Base-by-base conservation (phyloP, 2,329 filamentous ascomycete genomes). In the Ophioceras dolichostomum region DNA sequence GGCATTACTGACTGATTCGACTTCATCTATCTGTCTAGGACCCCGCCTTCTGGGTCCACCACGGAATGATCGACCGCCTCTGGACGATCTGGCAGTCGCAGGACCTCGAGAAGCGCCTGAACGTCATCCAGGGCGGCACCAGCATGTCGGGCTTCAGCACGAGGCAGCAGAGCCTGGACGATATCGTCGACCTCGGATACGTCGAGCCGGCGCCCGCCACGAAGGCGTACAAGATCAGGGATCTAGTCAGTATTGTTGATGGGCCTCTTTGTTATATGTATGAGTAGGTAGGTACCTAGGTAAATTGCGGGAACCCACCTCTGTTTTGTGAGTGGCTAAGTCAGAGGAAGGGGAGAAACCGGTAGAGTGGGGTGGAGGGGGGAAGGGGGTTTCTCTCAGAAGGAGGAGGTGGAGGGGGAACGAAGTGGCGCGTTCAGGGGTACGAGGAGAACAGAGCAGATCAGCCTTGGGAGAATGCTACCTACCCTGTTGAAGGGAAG, bases 11-110 rank as follows among this genome's bases (percentile, higher is more conserved):
- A 28, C 26, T 28, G 37, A 39, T 17, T 42, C 27, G 31, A 36
- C 33, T 26, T 42, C 7, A n/a, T n/a, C n/a, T n/a, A n/a, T n/a
- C n/a, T n/a, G n/a, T n/a, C n/a, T n/a, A n/a, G n/a, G 51, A 54
- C 34, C 51, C 51, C 27, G 47, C 48, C 17, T 54, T 54, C 20
- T 54, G 41, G 40, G 38, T 49, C 22, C 52, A 54, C 35, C 52
- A 54, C 34, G 44, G 40, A 41, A 52, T 51, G 47, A 52, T 54
- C 27, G 52, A 54, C 39, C 48, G 52, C 2, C 44, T 43, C 16
- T 54, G 52, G 52, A 41, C 38, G 20, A 50, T 52, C 42, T 54
- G 52, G 52, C 55, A 56, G 49, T 49, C 43, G 27, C 51, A 54
- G 44, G 47, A 55, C 36, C 37, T 49, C 7, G 43, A 34, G 14